Evolutionary conservation across 345 rosid genomes (phyloP), one percentile per base, ranked within the genome.

Genomic region (Xanthoceras sorbifolium): DNA sequence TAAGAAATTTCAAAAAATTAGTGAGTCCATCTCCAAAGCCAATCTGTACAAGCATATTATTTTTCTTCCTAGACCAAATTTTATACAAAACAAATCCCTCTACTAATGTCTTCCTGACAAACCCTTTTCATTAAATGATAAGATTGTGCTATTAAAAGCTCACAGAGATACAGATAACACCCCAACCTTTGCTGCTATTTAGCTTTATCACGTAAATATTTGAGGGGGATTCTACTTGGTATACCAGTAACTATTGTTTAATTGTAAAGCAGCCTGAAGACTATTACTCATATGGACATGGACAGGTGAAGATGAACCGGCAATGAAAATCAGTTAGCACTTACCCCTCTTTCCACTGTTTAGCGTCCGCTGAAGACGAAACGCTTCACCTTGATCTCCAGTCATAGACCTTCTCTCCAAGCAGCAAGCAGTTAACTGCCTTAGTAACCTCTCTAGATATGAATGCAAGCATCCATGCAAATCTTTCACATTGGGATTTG

Each of bases 371-470:
- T 83, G 89, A 78, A 95, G 91, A 78, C 78, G 85, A 85, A 95
- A 95, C 59, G 87, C 82, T 83, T 95, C 98, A 20, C 99, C 99
- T 71, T 95, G 91, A 78, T 87, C 87, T 15, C 96, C 98, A 67
- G 86, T 89, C 77, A 90, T 65, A 26, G 88, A 80, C 87, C 97
- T 84, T 78, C 86, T 85, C 82, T 93, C 97, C 76, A 86, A 73
- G 82, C 90, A 90, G 84, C 98, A 93, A 29, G 89, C 92, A 6
- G 90, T 90, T 22, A 96, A 87, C 74, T 96, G 99, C 78, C 97
- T 82, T 12, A 93, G 89, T 76, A 93, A 82, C 85, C 86, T 86
- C 85, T 96, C 97, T 11, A 96, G 91, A 79, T 80, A 81, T 3
- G 97, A 90, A 67, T 84, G 88, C 80, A 88, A 68, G 87, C 89